A percentile compares a stretch with the other conserved stretches of the same genome.
Evolutionary conservation across 1,284 basidiomycete species (phyloP).

Genomic region (Paramarasmius palmivorus): DNA sequence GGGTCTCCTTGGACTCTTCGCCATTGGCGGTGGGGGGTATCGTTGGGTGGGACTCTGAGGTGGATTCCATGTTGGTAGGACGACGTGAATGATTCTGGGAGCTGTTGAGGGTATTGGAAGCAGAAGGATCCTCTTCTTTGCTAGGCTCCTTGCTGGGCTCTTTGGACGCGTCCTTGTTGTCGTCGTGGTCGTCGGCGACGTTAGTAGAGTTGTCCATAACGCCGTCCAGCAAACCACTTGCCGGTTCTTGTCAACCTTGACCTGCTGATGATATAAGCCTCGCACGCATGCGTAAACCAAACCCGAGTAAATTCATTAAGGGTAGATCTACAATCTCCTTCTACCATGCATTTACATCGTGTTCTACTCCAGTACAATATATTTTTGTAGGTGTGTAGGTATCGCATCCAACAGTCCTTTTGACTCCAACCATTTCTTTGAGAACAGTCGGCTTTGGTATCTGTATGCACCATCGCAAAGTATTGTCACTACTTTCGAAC

Average conservation of each 20-base stretch:
- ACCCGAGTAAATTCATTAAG: too few relatives aligned
- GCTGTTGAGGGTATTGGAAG: conserved; percentile 6
- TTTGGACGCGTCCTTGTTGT: background rate
- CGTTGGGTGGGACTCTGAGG: conserved; percentile 1
- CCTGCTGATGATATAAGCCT: conserved; percentile 1
- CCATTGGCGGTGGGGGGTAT: background rate
- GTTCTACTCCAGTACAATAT: conserved; percentile 75
- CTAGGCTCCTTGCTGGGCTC: background rate
- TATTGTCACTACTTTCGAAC: conserved; percentile 87
- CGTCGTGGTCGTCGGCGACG: conserved; percentile 3
- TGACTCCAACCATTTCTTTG: conserved; percentile 88
- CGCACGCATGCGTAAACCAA: too few relatives aligned
- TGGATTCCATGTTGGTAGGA: conserved; percentile 6
- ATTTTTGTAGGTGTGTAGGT: conserved; percentile 85
- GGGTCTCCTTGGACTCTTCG: conserved; percentile 2
- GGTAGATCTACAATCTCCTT: too few relatives aligned
- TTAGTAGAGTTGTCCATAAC: conserved; percentile 1
- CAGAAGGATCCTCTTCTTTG: conserved; percentile 6
- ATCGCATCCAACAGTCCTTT: conserved; percentile 84
- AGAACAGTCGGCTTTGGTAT: conserved; percentile 96
- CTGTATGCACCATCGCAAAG: conserved; percentile 95
- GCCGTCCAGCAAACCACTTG: background rate
- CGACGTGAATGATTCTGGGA: background rate
- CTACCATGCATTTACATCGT: too few relatives aligned
- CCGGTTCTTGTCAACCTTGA: background rate